phyloP scores from a whole-genome alignment of 306 rosid genomes.

The Geum urbanum region DNA sequence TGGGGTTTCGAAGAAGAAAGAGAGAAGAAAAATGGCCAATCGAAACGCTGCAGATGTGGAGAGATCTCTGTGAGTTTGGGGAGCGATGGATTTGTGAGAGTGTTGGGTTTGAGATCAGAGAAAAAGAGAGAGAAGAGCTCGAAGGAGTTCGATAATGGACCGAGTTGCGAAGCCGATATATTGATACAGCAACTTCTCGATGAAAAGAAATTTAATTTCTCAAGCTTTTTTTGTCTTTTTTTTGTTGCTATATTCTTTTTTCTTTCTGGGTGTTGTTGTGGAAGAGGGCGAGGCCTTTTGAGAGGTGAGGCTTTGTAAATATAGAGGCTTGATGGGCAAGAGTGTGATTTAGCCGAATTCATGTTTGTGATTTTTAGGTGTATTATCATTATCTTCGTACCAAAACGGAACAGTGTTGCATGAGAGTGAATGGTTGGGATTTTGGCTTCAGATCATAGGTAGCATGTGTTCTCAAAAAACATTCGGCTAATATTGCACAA shows the following conservation, averaged over 20 bases:
- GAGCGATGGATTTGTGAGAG: no score
- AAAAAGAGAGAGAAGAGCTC: slow-evolving; percentile 21
- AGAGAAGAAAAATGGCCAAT: slow-evolving; percentile 2
- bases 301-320: no score
- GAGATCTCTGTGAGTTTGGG: no score
- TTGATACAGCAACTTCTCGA: not conserved
- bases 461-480: no score
- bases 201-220: not conserved
- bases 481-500: no score
- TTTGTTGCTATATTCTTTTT: not conserved
- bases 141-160: slow-evolving; percentile 23
- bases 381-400: not conserved
- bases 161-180: slow-evolving; percentile 13
- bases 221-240: not conserved
- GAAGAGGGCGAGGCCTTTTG: not conserved
- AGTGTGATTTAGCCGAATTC: not conserved
- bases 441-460: no score
- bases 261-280: not conserved
- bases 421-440: no score
- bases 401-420: not conserved
- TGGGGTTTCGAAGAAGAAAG: not conserved
- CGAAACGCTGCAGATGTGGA: slow-evolving; percentile 14
- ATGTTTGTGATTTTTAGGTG: not conserved
- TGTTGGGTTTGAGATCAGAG: no score
- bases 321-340: not conserved